Percentiles rank a stretch among this genome's conserved stretches.
phyloP scores from a whole-genome alignment of 768 basidiomycete species.

The Cystoderma amianthinum region DNA sequence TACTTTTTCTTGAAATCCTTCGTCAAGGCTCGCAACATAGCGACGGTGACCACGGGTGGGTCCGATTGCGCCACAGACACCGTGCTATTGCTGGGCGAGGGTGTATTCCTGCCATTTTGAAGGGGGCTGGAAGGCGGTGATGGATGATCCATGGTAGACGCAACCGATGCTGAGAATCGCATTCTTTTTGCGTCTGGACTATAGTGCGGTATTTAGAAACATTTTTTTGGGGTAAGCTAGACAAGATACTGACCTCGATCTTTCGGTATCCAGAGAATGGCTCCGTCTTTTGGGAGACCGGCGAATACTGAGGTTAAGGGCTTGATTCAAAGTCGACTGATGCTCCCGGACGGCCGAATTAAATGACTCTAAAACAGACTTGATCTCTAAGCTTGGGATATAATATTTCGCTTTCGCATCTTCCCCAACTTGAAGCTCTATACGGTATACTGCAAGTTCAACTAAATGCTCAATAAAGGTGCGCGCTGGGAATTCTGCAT shows the following conservation, averaged over 20 bases:
- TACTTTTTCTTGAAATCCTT: constrained; percentile 47
- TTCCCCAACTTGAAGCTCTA: constrained; percentile 13
- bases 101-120: constrained; percentile 27
- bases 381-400: constrained; percentile 22
- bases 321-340: constrained; percentile 29
- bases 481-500: constrained; percentile 36
- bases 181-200: constrained; percentile 33
- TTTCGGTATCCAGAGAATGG: constrained; percentile 30
- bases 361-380: constrained; percentile 22
- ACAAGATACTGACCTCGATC: constrained; percentile 28
- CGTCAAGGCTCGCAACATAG: constrained; percentile 59
- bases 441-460: constrained; percentile 27
- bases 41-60: constrained; percentile 43
- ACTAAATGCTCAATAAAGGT: constrained; percentile 45
- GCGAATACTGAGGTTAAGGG: constrained; percentile 31
- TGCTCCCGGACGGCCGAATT: constrained; percentile 21
- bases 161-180: constrained; percentile 26
- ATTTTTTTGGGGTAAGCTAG: neutral
- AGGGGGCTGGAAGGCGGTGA: constrained; percentile 25
- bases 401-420: constrained; percentile 7
- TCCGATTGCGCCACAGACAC: constrained; percentile 25
- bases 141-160: constrained; percentile 26
- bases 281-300: constrained; percentile 41
- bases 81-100: constrained; percentile 41
- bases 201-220: neutral